Conservation (phyloP, 805 yeast species). For the Zygosaccharomyces kombuchaensis region DNA sequence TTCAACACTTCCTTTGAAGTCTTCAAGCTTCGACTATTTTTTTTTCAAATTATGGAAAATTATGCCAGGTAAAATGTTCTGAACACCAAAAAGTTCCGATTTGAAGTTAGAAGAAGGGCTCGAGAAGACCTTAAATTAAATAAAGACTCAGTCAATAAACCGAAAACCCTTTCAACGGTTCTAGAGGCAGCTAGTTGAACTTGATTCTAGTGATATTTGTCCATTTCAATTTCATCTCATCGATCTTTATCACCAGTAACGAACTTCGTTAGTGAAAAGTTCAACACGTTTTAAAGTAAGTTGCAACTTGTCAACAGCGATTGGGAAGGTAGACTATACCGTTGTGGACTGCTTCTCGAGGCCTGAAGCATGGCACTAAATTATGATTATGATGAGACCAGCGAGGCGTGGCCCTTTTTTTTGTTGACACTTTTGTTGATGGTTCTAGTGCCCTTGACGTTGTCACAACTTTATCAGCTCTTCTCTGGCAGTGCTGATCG, state of each 20-base stretch:
- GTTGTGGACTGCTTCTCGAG: not conserved
- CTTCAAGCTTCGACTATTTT: not conserved
- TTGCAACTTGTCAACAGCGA: not conserved
- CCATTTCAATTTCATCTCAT: not conserved
- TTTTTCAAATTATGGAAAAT: not conserved
- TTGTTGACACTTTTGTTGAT: slow-evolving; percentile 66
- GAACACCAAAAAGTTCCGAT: not conserved
- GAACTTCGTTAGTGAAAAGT: not conserved
- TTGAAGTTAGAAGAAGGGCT: not conserved
- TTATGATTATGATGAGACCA: slow-evolving; percentile 70
- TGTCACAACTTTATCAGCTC: slow-evolving; percentile 28
- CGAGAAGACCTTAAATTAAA: not conserved
- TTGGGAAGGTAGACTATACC: not conserved
- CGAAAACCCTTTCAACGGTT: not conserved
- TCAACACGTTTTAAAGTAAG: slow-evolving; percentile 1
- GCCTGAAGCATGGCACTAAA: slow-evolving; percentile 29
- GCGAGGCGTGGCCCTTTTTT: slow-evolving; percentile 93
- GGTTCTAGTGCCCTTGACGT: slow-evolving; percentile 62
- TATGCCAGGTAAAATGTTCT: not conserved
- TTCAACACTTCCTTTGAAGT: not conserved
- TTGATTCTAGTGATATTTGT: not conserved
- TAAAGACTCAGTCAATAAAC: not conserved
- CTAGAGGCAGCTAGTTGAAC: not conserved
- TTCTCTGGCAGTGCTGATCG: slow-evolving; percentile 20
- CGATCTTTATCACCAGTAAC: not conserved